A percentile compares a stretch with the other conserved stretches of the same genome.
Conservation (phyloP, 202 grass and related monocot species). For the Setaria viridis region DNA sequence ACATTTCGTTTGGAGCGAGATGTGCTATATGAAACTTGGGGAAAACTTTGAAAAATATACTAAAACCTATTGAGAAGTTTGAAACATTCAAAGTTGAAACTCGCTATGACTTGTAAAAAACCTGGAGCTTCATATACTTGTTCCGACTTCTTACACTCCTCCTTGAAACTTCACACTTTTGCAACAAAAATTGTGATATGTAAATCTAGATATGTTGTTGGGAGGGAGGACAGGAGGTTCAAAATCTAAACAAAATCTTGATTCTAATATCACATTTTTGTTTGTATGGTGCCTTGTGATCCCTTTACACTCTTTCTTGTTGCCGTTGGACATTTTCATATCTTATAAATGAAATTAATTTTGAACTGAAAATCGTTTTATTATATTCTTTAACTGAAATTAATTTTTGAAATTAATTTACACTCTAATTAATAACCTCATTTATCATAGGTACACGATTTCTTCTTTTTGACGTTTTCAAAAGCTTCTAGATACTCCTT, state of each 20-base stretch:
- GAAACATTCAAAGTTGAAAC: background rate
- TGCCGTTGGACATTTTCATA: background rate
- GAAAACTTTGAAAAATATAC: background rate
- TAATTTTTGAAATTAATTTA: too few relatives aligned
- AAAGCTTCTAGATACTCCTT: background rate
- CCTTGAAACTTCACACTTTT: too few relatives aligned
- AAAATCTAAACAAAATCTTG: background rate
- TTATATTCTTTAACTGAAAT: too few relatives aligned
- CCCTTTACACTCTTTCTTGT: background rate
- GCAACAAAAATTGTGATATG: too few relatives aligned
- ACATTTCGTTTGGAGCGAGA: background rate
- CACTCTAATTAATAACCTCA: too few relatives aligned
- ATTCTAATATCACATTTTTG: background rate
- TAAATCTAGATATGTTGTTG: background rate
- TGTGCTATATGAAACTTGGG: background rate
- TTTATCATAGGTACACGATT: background rate
- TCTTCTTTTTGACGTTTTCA: background rate
- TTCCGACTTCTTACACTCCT: too few relatives aligned
- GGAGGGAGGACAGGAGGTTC: background rate
- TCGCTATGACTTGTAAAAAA: background rate
- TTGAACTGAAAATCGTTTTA: background rate
- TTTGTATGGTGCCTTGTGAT: background rate
- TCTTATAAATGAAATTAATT: background rate
- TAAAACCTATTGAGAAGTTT: background rate
- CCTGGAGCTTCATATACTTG: background rate